These are phyloP conservation scores for Eucalyptus regnans DNA, from an alignment of 345 rosid species.

Conservation along the genomic window DNA sequence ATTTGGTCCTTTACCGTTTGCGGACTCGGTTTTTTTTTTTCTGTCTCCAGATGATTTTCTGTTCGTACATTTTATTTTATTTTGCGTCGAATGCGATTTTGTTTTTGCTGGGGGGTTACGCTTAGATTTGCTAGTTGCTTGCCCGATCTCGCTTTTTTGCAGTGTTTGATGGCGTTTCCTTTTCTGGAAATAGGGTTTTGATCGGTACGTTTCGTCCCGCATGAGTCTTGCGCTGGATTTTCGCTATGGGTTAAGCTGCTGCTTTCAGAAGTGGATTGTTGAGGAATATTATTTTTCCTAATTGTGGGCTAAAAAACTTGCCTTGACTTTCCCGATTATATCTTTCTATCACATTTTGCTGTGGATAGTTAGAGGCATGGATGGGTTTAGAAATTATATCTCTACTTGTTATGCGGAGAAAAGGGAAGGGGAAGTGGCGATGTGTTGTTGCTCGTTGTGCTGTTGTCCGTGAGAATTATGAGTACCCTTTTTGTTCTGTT, in stretches of 20 bases:
- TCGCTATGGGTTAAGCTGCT: neutral
- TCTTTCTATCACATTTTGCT: neutral
- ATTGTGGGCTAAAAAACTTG: neutral
- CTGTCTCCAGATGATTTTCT: neutral
- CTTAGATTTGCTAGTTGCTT: neutral
- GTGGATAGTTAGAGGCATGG: neutral
- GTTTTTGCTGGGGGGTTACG: neutral
- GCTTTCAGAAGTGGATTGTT: neutral
- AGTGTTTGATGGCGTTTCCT: neutral
- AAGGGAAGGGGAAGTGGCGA: neutral
- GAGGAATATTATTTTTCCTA: neutral
- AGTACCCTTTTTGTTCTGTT: neutral
- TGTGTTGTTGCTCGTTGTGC: neutral
- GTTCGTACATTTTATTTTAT: neutral
- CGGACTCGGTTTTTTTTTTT: neutral
- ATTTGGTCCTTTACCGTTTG: neutral
- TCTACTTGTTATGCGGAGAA: neutral
- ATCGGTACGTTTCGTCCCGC: neutral
- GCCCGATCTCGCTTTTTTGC: neutral
- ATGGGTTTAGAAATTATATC: neutral
- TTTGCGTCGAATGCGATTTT: neutral
- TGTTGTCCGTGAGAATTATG: neutral
- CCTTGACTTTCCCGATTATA: neutral
- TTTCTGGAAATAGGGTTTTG: neutral
- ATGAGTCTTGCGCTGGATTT: neutral